Base-by-base conservation (phyloP, 176 grass and related monocot genomes). In the Hordeum marinum region DNA sequence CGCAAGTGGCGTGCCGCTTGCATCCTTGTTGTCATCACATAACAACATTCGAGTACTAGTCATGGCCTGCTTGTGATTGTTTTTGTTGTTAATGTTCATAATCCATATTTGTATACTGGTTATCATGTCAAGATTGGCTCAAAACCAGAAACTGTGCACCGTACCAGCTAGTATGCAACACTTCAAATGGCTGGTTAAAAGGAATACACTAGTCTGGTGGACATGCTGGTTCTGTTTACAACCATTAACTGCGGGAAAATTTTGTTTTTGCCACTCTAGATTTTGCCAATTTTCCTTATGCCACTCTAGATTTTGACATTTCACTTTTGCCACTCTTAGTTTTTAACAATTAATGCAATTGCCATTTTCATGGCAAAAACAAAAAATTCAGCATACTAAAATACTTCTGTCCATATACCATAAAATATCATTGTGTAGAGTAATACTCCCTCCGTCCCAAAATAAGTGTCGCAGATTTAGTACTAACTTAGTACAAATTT, bases 1-100 rank as follows among this genome's bases (percentile, higher is more conserved):
- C 48, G 18, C 48, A 52, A 52, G 48, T 18, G 15, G 6, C 6
- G 48, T 52, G 48, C 48, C 6, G 48, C 48, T 52, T 52, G 48
- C 48, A 18, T 52, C 48, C 48, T 15, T 52, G 11, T 8, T 4
- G 41, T 14, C 40, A 45, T 43, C 69, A 72, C 40, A 43, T 72
- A 43, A 25, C 39, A 72, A 25, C n/a, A 71, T 71, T 42, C 5
- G 12, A 42, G 68, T 4, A 45, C 42, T 72, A 42, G 11, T 4
- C 7, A n/a, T 72, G 11, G n/a, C 21, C 24, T 72, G 6, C n/a
- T 72, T 72, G 25, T 46, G 69, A 72, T 46, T 2, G 6, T 46
- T 84, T 89, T 74, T 85, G 12, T 20, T 84, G 41, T 42, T 63
- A 75, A 5, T 75, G 12, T 21, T 63, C 58, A 45, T 75, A 64